Conservation (phyloP, 2,329 filamentous ascomycete genomes). For the Tolypocladium endophyticum region DNA sequence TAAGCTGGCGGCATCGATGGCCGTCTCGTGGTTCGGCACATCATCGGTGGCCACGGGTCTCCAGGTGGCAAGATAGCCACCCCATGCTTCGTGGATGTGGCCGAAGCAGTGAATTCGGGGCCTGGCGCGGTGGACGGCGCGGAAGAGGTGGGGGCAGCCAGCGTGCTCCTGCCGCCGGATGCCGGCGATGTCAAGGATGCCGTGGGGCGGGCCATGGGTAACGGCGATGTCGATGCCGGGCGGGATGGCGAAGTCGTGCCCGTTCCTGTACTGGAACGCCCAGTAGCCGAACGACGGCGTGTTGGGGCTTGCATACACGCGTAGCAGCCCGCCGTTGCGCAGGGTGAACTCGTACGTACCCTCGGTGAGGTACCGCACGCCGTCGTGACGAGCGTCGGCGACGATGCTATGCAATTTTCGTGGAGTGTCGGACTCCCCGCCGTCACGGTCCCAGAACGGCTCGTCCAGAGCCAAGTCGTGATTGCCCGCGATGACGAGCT, state of each 20-base stretch:
- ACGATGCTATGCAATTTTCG: slow-evolving; percentile 23
- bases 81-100: slow-evolving; percentile 52
- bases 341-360: slow-evolving; percentile 37
- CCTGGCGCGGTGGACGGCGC: slow-evolving; percentile 28
- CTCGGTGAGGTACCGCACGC: slow-evolving; percentile 36
- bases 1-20: slow-evolving; percentile 31
- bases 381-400: slow-evolving; percentile 19
- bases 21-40: slow-evolving; percentile 9
- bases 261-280: slow-evolving; percentile 38
- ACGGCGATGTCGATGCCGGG: slow-evolving; percentile 33
- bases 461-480: slow-evolving; percentile 37
- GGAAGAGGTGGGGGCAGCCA: slow-evolving; percentile 34
- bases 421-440: slow-evolving; percentile 15
- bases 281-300: slow-evolving; percentile 35
- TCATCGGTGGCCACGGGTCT: slow-evolving; percentile 3
- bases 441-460: slow-evolving; percentile 6
- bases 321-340: slow-evolving; percentile 36
- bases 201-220: slow-evolving; percentile 44
- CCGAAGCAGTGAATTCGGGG: slow-evolving; percentile 46
- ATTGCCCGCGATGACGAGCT: slow-evolving; percentile 44
- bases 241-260: slow-evolving; percentile 27
- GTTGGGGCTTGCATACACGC: slow-evolving; percentile 41
- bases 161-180: slow-evolving; percentile 14
- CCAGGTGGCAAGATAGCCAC: slow-evolving; percentile 44
- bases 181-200: slow-evolving; percentile 33